Conservation (phyloP, 1,284 basidiomycete species). For the Inonotus hispidus region DNA sequence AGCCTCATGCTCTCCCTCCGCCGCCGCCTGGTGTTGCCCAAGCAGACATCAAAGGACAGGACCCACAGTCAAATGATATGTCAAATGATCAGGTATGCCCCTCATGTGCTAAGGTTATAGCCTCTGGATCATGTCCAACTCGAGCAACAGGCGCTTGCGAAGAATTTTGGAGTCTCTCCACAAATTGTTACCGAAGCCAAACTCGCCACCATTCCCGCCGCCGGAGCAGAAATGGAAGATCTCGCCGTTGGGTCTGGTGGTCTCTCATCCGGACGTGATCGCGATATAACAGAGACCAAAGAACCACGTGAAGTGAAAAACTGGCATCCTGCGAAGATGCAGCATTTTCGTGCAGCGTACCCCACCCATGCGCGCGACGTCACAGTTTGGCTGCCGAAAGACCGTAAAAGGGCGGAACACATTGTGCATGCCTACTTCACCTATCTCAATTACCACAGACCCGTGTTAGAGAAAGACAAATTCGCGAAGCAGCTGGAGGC, state of each 20-base stretch:
- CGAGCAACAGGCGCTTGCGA: slow-evolving; percentile 54
- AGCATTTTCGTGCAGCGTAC: slow-evolving; percentile 33
- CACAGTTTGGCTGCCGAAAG: slow-evolving; percentile 67
- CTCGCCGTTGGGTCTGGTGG: slow-evolving; percentile 68
- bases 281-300: slow-evolving; percentile 47
- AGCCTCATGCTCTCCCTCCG: slow-evolving; percentile 32
- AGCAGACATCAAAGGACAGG: slow-evolving; percentile 57
- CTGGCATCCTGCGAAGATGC: slow-evolving; percentile 51
- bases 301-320: slow-evolving; percentile 53
- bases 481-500: slow-evolving; percentile 58
- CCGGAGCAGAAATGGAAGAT: slow-evolving; percentile 61
- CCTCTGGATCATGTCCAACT: slow-evolving; percentile 3
- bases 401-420: slow-evolving; percentile 54
- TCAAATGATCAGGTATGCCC: slow-evolving; percentile 54
- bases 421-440: slow-evolving; percentile 68
- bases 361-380: slow-evolving; percentile 25
- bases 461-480: slow-evolving; percentile 56
- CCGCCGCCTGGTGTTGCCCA: slow-evolving; percentile 23
- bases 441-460: slow-evolving; percentile 71
- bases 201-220: slow-evolving; percentile 37
- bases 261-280: slow-evolving; percentile 62
- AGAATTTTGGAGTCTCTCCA: slow-evolving; percentile 70
- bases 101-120: background rate
- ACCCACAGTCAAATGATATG: slow-evolving; percentile 72
- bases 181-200: slow-evolving; percentile 61